Percentiles rank a stretch among this genome's conserved stretches.
Evolutionary conservation across 495 filamentous ascomycete species (phyloP).

Genomic region (Schizothecium vesticola): DNA sequence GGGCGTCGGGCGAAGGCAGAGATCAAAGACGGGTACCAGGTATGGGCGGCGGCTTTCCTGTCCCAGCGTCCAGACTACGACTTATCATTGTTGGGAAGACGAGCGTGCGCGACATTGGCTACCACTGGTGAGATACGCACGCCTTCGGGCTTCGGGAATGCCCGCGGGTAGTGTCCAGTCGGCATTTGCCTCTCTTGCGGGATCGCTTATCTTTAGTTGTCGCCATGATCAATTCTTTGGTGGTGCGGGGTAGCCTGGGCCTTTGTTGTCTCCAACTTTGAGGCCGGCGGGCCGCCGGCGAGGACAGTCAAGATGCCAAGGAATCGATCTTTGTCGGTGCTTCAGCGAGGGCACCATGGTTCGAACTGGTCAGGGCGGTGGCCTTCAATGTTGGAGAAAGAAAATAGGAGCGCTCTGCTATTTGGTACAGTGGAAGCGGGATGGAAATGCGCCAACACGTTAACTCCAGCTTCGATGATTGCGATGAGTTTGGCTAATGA

Average conservation of each 20-base stretch:
- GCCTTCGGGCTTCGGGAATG: neutral
- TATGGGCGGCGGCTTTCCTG: neutral
- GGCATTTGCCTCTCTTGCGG: neutral
- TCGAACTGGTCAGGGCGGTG: too few species aligned
- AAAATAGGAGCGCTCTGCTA: too few species aligned
- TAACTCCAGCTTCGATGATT: neutral
- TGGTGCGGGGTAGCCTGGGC: slow-evolving; percentile 13
- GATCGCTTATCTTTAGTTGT: slow-evolving; percentile 13
- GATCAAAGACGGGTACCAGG: neutral
- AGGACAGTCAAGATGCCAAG: neutral
- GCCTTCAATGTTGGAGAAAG: neutral
- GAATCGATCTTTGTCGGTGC: neutral
- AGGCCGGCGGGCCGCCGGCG: slow-evolving; percentile 15
- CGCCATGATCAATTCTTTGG: slow-evolving; percentile 8
- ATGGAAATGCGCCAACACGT: neutral
- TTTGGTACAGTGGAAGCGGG: neutral
- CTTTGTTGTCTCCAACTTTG: neutral
- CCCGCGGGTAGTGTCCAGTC: neutral
- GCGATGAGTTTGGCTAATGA: neutral
- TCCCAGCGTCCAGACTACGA: neutral
- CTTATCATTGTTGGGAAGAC: slow-evolving; percentile 3
- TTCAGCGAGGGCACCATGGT: neutral
- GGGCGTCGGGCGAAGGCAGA: neutral
- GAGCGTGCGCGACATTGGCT: neutral
- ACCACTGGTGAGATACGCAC: neutral